Evolutionary conservation across 345 rosid genomes (phyloP).

Genomic region (Bruguiera gymnorhiza): DNA sequence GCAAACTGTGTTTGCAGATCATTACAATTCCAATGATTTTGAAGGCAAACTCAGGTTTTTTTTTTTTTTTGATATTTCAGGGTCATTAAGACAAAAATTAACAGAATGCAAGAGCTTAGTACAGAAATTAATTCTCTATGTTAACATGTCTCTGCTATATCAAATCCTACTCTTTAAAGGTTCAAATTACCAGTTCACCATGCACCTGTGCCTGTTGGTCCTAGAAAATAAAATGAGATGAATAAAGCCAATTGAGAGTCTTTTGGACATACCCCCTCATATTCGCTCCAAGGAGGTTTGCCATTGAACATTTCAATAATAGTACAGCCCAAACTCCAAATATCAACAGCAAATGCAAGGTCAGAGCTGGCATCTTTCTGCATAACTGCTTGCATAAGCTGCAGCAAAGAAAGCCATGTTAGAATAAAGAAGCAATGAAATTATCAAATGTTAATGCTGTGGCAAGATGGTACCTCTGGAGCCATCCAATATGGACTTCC

Average conservation of each 20-base stretch:
- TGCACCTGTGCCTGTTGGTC: background rate
- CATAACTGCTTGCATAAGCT: constrained; percentile 94
- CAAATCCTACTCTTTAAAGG: too few relatives aligned
- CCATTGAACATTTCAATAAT: constrained; percentile 96
- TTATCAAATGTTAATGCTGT: background rate
- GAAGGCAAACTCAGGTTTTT: too few relatives aligned
- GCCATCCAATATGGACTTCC: constrained; percentile 99
- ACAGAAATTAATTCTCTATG: too few relatives aligned
- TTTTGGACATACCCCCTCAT: constrained; percentile 75
- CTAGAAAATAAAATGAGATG: background rate
- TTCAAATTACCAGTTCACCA: background rate
- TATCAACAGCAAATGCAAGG: constrained; percentile 89
- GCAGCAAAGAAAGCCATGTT: constrained; percentile 22
- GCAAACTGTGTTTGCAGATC: too few relatives aligned
- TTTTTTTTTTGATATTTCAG: too few relatives aligned
- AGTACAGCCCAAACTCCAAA: constrained; percentile 99
- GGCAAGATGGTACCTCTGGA: constrained; percentile 68
- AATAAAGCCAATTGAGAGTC: constrained; percentile 3
- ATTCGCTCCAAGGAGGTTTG: constrained; percentile 96
- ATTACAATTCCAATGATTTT: too few relatives aligned
- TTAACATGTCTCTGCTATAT: too few relatives aligned
- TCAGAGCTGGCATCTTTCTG: constrained; percentile 72
- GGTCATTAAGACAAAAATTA: too few relatives aligned
- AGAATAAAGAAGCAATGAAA: constrained; percentile 15
- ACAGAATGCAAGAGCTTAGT: too few relatives aligned